Base-by-base conservation (phyloP, 116 monocot genomes). In the Posidonia oceanica region DNA sequence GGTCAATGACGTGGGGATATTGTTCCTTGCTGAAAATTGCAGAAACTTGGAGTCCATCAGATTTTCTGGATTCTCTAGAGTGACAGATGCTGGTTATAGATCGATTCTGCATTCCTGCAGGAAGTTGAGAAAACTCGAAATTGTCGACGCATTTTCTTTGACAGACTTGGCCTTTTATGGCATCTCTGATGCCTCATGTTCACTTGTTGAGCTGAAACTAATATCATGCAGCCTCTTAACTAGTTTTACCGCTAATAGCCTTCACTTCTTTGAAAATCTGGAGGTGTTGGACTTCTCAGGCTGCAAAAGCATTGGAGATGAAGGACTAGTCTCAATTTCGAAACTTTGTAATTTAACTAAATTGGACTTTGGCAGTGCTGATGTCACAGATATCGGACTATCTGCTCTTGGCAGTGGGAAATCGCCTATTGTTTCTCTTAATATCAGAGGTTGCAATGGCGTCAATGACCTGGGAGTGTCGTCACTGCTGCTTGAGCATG, bases 11-110 rank as follows among this genome's bases (percentile, higher is more conserved):
- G 53, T 95, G 67, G 94, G 88, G 37, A 74, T 91, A 7, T 73
- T 91, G 8, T 36, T 88, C 41, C 78, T 91, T 16, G 79, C 84
- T 20, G 95, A 91, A 38, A 75, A 77, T 38, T 95, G 82, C 58
- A 76, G 61, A 54, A 74, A 68, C n/a, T 84, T 95, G 36, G 80
- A 88, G 79, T 81, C 80, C 10, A 59, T 95, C 42, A 86, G 83
- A 78, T 76, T 91, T 63, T 79, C 74, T 69, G 85, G 95, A n/a
- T 95, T 95, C 66, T 84, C 88, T 23, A 91, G 71, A 76, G 88
- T 95, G 64, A 91, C 86, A 13, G 91, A 95, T 95, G 91, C 91
- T 39, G 95, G 91, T 11, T 95, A 80, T 67, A 75, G 61, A 39
- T 82, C 82, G 21, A 61, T 95, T 75, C 72, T 91, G 38, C 79